Conservation (phyloP, 2,329 filamentous ascomycete genomes). For the Fusarium torulosum region DNA sequence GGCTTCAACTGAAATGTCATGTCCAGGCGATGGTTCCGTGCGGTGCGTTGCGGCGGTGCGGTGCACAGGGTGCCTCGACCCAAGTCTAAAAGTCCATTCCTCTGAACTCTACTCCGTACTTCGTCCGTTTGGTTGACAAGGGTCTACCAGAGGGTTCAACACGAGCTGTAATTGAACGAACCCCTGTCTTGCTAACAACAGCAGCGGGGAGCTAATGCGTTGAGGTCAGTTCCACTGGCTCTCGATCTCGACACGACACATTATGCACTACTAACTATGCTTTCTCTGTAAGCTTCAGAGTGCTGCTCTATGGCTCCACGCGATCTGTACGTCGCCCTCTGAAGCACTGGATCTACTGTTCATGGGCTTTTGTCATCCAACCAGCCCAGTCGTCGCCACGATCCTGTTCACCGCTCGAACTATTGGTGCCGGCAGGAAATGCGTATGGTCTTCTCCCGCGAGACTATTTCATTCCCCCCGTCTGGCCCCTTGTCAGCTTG, state of each 20-base stretch:
- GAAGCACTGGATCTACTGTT: slow-evolving; percentile 5
- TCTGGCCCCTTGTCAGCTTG: slow-evolving; percentile 39
- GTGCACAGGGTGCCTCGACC: slow-evolving; percentile 8
- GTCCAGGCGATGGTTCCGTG: slow-evolving; percentile 35
- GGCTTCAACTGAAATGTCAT: slow-evolving; percentile 40
- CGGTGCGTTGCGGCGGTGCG: slow-evolving; percentile 18
- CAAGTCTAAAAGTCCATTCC: slow-evolving; percentile 12
- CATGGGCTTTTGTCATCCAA: slow-evolving; percentile 1
- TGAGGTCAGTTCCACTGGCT: slow-evolving; percentile 33
- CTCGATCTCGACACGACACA: slow-evolving; percentile 28
- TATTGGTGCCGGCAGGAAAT: slow-evolving; percentile 38
- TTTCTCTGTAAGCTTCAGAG: slow-evolving; percentile 9
- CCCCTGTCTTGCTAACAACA: slow-evolving; percentile 30
- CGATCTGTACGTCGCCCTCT: slow-evolving; percentile 5
- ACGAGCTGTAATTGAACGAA: slow-evolving; percentile 26
- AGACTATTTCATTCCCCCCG: slow-evolving; percentile 39
- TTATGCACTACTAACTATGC: slow-evolving; percentile 8
- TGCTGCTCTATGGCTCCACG: slow-evolving; percentile 23
- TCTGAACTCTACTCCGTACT: slow-evolving; percentile 27
- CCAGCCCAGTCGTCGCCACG: slow-evolving; percentile 14
- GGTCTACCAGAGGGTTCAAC: slow-evolving; percentile 31
- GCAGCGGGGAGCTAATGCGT: slow-evolving; percentile 6
- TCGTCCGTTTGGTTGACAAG: slow-evolving; percentile 32
- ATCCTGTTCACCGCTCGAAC: slow-evolving; percentile 41
- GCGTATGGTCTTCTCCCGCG: slow-evolving; percentile 31